Base-by-base conservation (phyloP, 2,329 filamentous ascomycete species). In the Penicillium sp. region DNA sequence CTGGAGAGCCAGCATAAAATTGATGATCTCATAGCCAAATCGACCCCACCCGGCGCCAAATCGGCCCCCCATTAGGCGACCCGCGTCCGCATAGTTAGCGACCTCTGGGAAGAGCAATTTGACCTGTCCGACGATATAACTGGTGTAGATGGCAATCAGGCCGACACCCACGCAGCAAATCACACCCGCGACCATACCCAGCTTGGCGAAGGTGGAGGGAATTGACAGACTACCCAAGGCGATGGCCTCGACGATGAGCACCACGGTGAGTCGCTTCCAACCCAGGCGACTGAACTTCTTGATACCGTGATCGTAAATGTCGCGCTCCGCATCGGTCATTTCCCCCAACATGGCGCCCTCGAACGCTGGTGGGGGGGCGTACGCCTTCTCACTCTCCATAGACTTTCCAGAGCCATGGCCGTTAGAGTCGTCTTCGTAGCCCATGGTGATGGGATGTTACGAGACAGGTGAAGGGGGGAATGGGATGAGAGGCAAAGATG, bases 81-180 rank as follows among this genome's bases (percentile, higher is more conserved):
- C 76, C 2, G 75, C 76, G 58, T 79, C 77, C 13, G 76, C 70
- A 59, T 79, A 79, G 62, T 78, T 72, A 58, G 70, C 67, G 29
- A 78, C 65, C 27, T 76, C 63, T 3, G 76, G 76, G 53, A 68
- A 69, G 14, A 63, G 60, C 27, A 73, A 48, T 49, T 70, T 71
- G 31, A 73, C 70, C 56, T 76, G 73, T 10, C 75, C 74, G 24
- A 78, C 67, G n/a, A 75, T 59, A 48, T 76, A 74, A 58, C 70
- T 72, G 45, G 75, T 74, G 46, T 77, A 57, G 55, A 57, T 57
- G 37, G 55, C 55, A 29, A 57, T 48, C 55, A 57, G 19, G 14
- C 57, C 45, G 22, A 53, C 31, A 13, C 55, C 55, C 13, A 57
- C 50, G 29, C 50, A 57, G 31, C 55, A 57, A 31, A 57, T 57